Evolutionary conservation across 2,329 filamentous ascomycete species (phyloP).

Genomic region (Neoscytalidium dimidiatum): DNA sequence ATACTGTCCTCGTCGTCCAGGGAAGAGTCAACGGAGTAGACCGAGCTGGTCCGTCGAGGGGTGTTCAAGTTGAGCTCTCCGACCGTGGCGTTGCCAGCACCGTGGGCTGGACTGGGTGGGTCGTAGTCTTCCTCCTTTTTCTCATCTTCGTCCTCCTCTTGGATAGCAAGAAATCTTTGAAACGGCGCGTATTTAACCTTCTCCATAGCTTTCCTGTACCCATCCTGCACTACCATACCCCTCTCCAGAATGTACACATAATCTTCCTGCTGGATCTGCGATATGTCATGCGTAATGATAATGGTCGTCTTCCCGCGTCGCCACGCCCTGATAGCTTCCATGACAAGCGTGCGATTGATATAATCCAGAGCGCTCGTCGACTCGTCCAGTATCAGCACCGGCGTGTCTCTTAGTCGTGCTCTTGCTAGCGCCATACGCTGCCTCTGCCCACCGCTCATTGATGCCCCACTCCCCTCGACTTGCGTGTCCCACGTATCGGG

Average conservation of each 20-base stretch:
- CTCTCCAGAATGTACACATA: conserved; percentile 79
- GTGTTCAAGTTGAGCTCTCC: neutral
- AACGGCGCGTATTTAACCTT: conserved; percentile 50
- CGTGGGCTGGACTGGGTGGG: neutral
- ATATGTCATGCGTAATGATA: conserved; percentile 87
- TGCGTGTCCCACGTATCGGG: conserved; percentile 71
- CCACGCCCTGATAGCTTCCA: conserved; percentile 77
- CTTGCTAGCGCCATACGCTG: conserved; percentile 81
- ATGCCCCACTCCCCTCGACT: conserved; percentile 68
- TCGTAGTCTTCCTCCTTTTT: neutral
- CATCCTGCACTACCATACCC: conserved; percentile 68
- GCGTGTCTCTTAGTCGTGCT: conserved; percentile 73
- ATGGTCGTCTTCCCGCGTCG: conserved; percentile 81
- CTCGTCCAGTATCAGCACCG: conserved; percentile 85
- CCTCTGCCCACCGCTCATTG: conserved; percentile 80
- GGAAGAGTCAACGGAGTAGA: neutral
- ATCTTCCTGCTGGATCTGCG: conserved; percentile 71
- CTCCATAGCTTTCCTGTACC: conserved; percentile 61
- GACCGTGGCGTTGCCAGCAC: neutral
- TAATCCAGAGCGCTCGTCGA: conserved; percentile 83
- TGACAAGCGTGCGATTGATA: conserved; percentile 66
- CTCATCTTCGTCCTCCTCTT: conserved; percentile 8
- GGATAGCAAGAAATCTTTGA: conserved; percentile 32
- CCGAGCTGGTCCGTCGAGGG: neutral
- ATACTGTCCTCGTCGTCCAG: neutral